A percentile compares a stretch with the other conserved stretches of the same genome.
These are phyloP conservation scores for Microbotryum lychnidis-dioicae DNA, from an alignment of 1,284 basidiomycete genomes.

Conservation along the genomic window DNA sequence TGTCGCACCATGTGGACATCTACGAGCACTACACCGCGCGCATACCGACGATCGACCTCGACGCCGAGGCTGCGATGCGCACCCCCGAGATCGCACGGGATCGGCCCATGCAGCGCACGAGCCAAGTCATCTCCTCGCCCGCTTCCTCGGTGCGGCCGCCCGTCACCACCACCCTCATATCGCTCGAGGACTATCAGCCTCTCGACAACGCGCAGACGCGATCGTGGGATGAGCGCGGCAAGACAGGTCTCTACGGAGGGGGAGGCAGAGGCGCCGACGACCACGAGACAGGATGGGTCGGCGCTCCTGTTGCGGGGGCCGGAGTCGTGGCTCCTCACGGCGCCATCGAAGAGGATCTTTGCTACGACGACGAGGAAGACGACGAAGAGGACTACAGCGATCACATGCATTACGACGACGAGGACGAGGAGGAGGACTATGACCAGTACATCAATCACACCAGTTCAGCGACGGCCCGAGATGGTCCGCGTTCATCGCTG, in stretches of 20 bases:
- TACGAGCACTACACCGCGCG: not conserved
- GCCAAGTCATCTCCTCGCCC: not conserved
- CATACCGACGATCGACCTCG: not conserved
- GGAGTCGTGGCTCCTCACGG: not conserved
- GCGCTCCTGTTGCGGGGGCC: not conserved
- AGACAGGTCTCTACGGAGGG: slow-evolving; percentile 29
- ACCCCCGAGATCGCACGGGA: not conserved
- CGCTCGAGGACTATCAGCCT: not conserved
- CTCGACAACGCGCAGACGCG: not conserved
- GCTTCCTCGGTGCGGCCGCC: not conserved
- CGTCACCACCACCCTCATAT: not conserved
- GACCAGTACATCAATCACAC: too few relatives aligned
- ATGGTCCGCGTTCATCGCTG: too few relatives aligned
- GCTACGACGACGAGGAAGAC: slow-evolving; percentile 5
- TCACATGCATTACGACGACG: too few relatives aligned
- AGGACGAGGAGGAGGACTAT: too few relatives aligned
- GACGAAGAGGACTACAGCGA: not conserved
- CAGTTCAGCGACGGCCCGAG: too few relatives aligned
- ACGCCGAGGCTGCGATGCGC: not conserved
- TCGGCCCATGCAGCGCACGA: not conserved
- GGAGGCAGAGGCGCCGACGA: slow-evolving; percentile 29
- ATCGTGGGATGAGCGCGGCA: slow-evolving; percentile 27
- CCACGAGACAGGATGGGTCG: slow-evolving; percentile 27
- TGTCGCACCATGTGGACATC: not conserved
- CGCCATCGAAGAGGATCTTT: slow-evolving; percentile 19